These are phyloP conservation scores for Wickerhamomyces pijperi DNA, from an alignment of 805 yeast species.

Conservation along the genomic window DNA sequence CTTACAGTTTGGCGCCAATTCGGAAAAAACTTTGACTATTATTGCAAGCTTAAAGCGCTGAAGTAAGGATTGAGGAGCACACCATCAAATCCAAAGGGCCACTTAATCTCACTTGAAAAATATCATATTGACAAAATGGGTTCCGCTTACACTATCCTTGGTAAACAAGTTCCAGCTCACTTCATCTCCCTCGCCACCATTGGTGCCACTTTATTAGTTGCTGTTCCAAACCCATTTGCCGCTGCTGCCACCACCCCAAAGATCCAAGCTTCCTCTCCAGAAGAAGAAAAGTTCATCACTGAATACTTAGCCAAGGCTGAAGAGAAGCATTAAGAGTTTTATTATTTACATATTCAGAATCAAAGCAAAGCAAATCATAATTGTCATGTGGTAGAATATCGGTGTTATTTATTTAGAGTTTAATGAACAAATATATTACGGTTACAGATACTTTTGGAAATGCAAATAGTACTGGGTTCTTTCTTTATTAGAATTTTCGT, in stretches of 20 bases:
- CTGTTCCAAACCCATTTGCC: constrained; percentile 58
- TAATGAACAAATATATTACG: background rate
- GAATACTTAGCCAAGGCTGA: constrained; percentile 51
- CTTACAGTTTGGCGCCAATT: constrained; percentile 4
- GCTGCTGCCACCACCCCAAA: constrained; percentile 34
- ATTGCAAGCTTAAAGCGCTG: background rate
- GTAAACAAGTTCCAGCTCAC: constrained; percentile 77
- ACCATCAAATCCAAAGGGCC: background rate
- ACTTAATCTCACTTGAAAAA: no score
- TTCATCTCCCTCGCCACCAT: constrained; percentile 77
- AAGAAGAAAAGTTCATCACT: constrained; percentile 76
- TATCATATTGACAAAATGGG: no score
- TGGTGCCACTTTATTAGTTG: constrained; percentile 51
- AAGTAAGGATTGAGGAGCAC: background rate
- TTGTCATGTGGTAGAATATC: no score
- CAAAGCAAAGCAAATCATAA: no score
- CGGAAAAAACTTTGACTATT: constrained; percentile 3
- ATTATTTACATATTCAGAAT: background rate
- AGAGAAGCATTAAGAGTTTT: constrained; percentile 21
- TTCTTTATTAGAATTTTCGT: no score
- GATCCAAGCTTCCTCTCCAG: constrained; percentile 69
- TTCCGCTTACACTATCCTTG: constrained; percentile 74
- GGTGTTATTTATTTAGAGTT: background rate
- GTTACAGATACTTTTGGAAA: no score
- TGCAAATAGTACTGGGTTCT: no score